phyloP scores from a whole-genome alignment of 1,284 basidiomycete species.

The Hortiboletus rubellus region DNA sequence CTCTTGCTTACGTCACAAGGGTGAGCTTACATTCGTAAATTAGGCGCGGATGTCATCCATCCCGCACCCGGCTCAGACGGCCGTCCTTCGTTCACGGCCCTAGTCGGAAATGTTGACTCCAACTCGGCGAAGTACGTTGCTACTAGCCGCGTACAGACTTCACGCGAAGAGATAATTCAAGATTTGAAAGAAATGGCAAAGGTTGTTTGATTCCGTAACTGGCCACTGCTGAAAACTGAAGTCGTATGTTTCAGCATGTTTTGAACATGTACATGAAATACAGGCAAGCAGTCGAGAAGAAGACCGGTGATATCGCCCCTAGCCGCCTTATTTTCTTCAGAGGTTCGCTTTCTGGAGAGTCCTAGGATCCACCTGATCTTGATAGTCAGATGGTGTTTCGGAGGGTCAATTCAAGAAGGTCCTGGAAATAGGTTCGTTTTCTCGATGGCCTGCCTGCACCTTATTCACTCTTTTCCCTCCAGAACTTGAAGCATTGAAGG shows the following conservation, averaged over 20 bases:
- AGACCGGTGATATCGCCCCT: slow-evolving; percentile 44
- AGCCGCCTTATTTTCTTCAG: slow-evolving; percentile 74
- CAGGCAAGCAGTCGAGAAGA: slow-evolving; percentile 52
- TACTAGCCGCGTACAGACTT: slow-evolving; percentile 63
- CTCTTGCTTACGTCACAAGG: not conserved
- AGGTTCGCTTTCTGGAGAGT: slow-evolving; percentile 41
- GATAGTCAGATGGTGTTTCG: slow-evolving; percentile 67
- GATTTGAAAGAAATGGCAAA: slow-evolving; percentile 63
- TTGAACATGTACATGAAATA: slow-evolving; percentile 59
- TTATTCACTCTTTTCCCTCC: slow-evolving; percentile 2
- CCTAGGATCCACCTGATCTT: slow-evolving; percentile 4
- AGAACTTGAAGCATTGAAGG: slow-evolving; percentile 60
- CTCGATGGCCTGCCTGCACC: not conserved
- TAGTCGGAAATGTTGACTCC: slow-evolving; percentile 74
- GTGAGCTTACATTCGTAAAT: slow-evolving; percentile 5
- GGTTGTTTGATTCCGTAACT: slow-evolving; percentile 34
- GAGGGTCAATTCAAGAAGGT: slow-evolving; percentile 78
- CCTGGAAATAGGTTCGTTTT: slow-evolving; percentile 51
- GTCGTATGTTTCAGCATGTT: slow-evolving; percentile 41
- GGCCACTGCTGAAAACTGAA: slow-evolving; percentile 12
- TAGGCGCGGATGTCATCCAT: slow-evolving; percentile 76
- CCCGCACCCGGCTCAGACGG: slow-evolving; percentile 71
- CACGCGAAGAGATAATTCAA: slow-evolving; percentile 72
- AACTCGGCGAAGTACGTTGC: slow-evolving; percentile 55
- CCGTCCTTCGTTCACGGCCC: slow-evolving; percentile 72